Base-by-base conservation (phyloP, 345 rosid genomes). In the Pelargonium nanum region DNA sequence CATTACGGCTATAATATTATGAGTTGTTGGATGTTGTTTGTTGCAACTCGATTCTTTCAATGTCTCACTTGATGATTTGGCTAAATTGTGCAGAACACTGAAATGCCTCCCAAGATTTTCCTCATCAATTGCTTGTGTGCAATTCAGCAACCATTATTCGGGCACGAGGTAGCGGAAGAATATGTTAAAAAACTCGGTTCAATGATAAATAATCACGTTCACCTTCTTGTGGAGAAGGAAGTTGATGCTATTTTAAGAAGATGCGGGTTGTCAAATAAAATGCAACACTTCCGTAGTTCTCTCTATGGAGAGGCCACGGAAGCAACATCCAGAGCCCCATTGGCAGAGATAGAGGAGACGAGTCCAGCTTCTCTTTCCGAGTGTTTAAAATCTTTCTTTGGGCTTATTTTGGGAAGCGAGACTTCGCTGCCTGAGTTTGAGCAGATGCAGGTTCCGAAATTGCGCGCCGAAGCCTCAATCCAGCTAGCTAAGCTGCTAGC, bases 51-150 rank as follows among this genome's bases (percentile, higher is more conserved):
- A 24, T 24, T 12, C 45, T 26, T 23, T 69, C 63, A 53, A 55
- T 53, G 34, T 66, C 56, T 57, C 58, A 26, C 62, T 63, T 50
- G 44, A 25, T 40, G 22, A 52, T 55, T 51, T 55, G 25, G n/a
- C 60, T 25, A 22, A 44, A 16, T 45, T 72, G 28, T 74, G 79
- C 87, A 89, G 99, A 87, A 82, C 70, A 81, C 76, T 0, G 94
- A 87, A 76, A 81, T 81, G 57, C 90, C 99, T 6, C 76, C 97
- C 22, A 87, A 87, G 70, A 84, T 93, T 53, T 93, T 93, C 85
- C 94, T 93, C 65, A 76, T 93, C 80, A 93, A 93, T 78, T 89
- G 97, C 72, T 58, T 89, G 64, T 84, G 85, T 59, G 86, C 96
- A 40, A 85, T 93, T 75, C 97, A 84, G 54, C 97, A 85, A 70